Base-by-base conservation (phyloP, 495 filamentous ascomycete genomes). In the Talaromyces nanjingensis region DNA sequence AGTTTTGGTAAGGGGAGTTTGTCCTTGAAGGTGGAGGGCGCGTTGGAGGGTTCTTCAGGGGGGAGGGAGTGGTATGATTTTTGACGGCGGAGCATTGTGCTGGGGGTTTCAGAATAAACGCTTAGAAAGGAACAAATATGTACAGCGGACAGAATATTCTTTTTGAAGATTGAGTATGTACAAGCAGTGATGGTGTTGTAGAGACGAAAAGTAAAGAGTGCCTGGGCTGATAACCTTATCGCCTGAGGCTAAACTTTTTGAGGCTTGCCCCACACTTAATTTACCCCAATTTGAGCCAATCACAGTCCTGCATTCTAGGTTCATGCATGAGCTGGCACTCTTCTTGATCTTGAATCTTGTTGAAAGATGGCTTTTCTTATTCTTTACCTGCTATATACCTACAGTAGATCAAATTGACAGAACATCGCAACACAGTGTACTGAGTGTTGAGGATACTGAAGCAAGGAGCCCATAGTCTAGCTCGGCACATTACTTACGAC, bases 1-100 rank as follows among this genome's bases (percentile, higher is more conserved):
- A 96, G 76, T 66, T 88, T 91, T 0, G 94, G 94, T 3, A 98
- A 86, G 1, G 91, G 89, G 0, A 85, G 83, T 63, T 86, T 86
- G 74, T 98, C 93, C 57, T 75, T 83, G 72, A 96, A 87, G 24
- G 88, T 91, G 42, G 77, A 70, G 6, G 86, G 86, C 49, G 76
- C 71, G 45, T 72, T 72, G 14, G 75, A 75, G 66, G 72, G 59
- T 58, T 81, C 77, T 55, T 79, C 77, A 14, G 76, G 64, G 0
- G 71, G 24, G 16, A 62, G 69, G 29, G 72, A 69, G 1, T 75
- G 76, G 65, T 74, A 76, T 64, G 77, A 76, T 64, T 76, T 69
- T 64, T 75, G 74, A 37, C 65, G 59, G 59, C 76, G 74, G 24
- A 76, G 65, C 74, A 78, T 56, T 27, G 11, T 27, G 6, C 12